Evolutionary conservation across 306 rosid genomes (phyloP).

Genomic region (Trichosanthes cucumerina): DNA sequence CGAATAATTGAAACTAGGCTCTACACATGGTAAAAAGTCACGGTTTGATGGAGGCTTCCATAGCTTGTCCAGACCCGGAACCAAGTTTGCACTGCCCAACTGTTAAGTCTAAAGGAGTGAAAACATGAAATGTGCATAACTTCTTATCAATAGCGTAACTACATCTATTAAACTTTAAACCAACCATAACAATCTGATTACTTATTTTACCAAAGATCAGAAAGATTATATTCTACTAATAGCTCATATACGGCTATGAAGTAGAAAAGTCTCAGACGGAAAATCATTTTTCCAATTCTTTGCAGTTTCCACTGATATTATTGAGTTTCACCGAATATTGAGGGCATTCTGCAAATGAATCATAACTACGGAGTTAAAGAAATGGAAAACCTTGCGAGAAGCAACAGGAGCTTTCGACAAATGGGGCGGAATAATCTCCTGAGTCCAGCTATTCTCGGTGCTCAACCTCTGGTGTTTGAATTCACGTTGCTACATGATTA

Average conservation of each 20-base stretch:
- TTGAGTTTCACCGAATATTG: background rate
- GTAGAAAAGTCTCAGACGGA: background rate
- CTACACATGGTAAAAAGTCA: constrained; percentile 56
- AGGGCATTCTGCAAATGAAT: background rate
- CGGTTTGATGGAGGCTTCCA: constrained; percentile 83
- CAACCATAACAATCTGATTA: constrained; percentile 12
- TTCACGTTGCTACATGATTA: constrained; percentile 44
- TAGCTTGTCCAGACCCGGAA: constrained; percentile 50
- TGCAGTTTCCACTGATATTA: background rate
- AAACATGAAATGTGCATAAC: constrained; percentile 35
- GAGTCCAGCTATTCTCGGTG: constrained; percentile 65
- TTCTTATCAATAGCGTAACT: constrained; percentile 20
- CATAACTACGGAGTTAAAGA: background rate
- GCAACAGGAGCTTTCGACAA: constrained; percentile 44
- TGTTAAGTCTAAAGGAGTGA: constrained; percentile 51
- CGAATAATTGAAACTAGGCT: constrained; percentile 54
- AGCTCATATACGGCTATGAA: background rate
- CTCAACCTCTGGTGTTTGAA: constrained; percentile 34
- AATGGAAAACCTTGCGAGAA: constrained; percentile 62
- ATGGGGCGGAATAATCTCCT: constrained; percentile 59
- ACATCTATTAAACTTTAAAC: background rate
- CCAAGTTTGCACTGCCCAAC: constrained; percentile 35
- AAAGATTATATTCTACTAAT: background rate
- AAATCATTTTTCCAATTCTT: background rate
- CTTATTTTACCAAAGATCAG: background rate